These are phyloP conservation scores for Populus alba DNA, from an alignment of 345 rosid species.

Conservation along the genomic window DNA sequence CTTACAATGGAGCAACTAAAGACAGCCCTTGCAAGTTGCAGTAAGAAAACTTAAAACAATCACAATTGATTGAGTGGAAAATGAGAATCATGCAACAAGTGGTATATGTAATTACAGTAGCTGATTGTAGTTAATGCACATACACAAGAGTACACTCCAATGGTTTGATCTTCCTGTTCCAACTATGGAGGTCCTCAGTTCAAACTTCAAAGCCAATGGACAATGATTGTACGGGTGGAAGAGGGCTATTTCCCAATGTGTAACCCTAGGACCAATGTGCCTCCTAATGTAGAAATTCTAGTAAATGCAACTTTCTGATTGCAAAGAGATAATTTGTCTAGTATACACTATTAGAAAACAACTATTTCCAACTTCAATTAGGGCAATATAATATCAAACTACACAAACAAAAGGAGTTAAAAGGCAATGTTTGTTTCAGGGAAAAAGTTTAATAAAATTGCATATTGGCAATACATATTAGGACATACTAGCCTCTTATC, in stretches of 20 bases:
- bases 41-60: background rate
- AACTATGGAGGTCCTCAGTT: background rate
- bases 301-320: conserved; percentile 1
- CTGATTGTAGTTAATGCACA: background rate
- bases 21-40: conserved; percentile 3
- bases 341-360: background rate
- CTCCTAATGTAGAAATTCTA: background rate
- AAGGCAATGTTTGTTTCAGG: background rate
- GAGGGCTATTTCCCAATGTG: background rate
- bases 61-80: background rate
- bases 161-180: background rate
- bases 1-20: conserved; percentile 1
- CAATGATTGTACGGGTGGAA: background rate
- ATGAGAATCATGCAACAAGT: background rate
- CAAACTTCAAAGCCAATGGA: background rate
- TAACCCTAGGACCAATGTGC: background rate
- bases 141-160: background rate
- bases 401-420: background rate
- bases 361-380: background rate
- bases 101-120: conserved; percentile 4
- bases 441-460: background rate
- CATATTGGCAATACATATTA: background rate
- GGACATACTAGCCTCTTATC: background rate
- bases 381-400: background rate
- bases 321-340: background rate